These are phyloP conservation scores for Vitis hybrid DNA, from an alignment of 177 flowering plant genomes.

Conservation along the genomic window DNA sequence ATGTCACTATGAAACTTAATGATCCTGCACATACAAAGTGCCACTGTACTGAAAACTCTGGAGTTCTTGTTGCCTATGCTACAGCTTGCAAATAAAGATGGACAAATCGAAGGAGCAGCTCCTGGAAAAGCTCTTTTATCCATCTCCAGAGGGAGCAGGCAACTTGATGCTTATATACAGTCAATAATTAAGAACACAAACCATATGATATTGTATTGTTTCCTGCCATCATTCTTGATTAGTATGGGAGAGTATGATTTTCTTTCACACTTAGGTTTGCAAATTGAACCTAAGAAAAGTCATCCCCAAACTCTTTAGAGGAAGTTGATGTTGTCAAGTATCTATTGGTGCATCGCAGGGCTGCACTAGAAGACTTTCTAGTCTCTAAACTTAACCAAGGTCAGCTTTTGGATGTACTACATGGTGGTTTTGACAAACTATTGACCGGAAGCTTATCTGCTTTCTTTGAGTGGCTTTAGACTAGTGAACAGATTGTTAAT, in stretches of 20 bases:
- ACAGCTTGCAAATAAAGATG: conserved; percentile 95
- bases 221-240: conserved; percentile 82
- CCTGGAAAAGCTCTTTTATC: conserved; percentile 87
- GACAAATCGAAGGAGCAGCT: conserved; percentile 82
- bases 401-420: conserved; percentile 75
- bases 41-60: conserved; percentile 66
- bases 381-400: conserved; percentile 91
- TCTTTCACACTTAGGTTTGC: conserved; percentile 70
- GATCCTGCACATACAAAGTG: conserved; percentile 94
- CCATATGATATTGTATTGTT: conserved; percentile 87
- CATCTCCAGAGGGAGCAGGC: conserved; percentile 83
- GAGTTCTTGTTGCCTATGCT: conserved; percentile 95
- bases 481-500: conserved; percentile 66
- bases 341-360: conserved; percentile 85
- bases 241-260: conserved; percentile 85
- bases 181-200: conserved; percentile 89
- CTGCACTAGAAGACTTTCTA: conserved; percentile 87
- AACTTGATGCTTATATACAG: conserved; percentile 84
- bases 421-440: conserved; percentile 91
- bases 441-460: conserved; percentile 63
- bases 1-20: conserved; percentile 94
- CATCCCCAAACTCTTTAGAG: conserved; percentile 22
- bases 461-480: conserved; percentile 83
- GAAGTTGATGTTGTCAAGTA: conserved; percentile 78
- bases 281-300: conserved; percentile 50